phyloP scores from a whole-genome alignment of 1,139 yeast species.

The Geotrichum restrictum region DNA sequence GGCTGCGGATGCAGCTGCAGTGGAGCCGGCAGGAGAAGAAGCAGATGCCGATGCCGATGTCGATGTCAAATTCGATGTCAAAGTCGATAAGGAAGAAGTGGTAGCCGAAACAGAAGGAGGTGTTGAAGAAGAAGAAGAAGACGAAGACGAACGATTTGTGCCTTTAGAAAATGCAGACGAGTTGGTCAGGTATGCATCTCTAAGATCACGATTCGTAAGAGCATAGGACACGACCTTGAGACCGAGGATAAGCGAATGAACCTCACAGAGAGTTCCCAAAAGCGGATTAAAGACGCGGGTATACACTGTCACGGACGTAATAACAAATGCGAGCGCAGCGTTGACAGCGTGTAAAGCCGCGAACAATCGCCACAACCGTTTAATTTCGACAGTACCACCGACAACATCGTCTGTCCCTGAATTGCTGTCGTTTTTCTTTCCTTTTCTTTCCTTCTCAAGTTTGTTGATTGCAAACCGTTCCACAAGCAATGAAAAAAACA shows the following conservation, averaged over 20 bases:
- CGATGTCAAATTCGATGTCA: too few relatives aligned
- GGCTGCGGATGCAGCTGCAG: background rate
- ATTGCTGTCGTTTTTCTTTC: background rate
- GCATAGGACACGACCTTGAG: slow-evolving; percentile 45
- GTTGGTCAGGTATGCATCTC: slow-evolving; percentile 35
- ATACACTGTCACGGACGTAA: slow-evolving; percentile 39
- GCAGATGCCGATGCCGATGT: background rate
- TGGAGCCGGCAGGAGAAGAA: background rate
- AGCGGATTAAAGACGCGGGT: slow-evolving; percentile 41
- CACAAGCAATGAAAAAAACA: slow-evolving; percentile 39
- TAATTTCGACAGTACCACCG: slow-evolving; percentile 22
- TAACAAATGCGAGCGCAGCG: slow-evolving; percentile 33
- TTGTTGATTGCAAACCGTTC: slow-evolving; percentile 34
- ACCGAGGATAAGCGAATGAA: slow-evolving; percentile 42
- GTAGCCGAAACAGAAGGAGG: too few relatives aligned
- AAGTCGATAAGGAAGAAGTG: background rate
- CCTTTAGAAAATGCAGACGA: slow-evolving; percentile 3
- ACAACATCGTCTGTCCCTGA: too few relatives aligned
- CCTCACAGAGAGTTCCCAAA: slow-evolving; percentile 44
- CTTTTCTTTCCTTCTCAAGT: slow-evolving; percentile 7
- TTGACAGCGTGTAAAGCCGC: slow-evolving; percentile 39
- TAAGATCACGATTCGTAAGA: slow-evolving; percentile 43
- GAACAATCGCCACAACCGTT: slow-evolving; percentile 37
- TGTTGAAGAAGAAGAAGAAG: too few relatives aligned
- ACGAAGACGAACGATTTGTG: too few relatives aligned